Evolutionary conservation across 768 basidiomycete genomes (phyloP).

Genomic region (Porpolomopsis calyptriformis): DNA sequence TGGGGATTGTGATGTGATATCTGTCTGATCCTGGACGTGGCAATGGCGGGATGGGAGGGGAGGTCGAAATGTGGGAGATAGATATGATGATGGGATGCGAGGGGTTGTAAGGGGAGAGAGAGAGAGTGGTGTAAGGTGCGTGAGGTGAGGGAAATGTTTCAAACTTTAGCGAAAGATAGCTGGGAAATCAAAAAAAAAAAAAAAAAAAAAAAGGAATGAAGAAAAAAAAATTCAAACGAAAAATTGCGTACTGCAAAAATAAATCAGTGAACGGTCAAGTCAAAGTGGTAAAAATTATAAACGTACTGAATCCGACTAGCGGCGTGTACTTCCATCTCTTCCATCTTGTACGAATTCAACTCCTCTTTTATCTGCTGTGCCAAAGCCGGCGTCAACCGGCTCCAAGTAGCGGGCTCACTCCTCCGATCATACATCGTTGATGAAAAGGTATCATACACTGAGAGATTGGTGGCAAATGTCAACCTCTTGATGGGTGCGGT

Average conservation of each 20-base stretch:
- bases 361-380: slow-evolving; percentile 98
- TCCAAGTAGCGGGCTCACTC: slow-evolving; percentile 96
- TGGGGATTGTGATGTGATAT: not conserved
- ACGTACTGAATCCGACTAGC: slow-evolving; percentile 84
- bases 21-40: slow-evolving; percentile 1
- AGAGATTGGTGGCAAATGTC: slow-evolving; percentile 84
- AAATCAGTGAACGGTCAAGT: not conserved
- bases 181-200: no score
- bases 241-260: slow-evolving; percentile 10
- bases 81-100: slow-evolving; percentile 1
- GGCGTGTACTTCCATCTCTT: slow-evolving; percentile 98
- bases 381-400: slow-evolving; percentile 84
- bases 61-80: not conserved
- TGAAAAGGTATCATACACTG: slow-evolving; percentile 96
- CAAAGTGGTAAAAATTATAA: not conserved
- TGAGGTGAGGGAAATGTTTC: not conserved
- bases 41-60: not conserved
- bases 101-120: not conserved
- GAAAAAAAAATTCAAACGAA: slow-evolving; percentile 9
- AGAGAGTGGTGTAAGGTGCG: not conserved
- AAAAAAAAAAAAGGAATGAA: no score
- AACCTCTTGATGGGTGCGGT: slow-evolving; percentile 63
- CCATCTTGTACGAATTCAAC: slow-evolving; percentile 97
- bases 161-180: not conserved
- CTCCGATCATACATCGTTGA: slow-evolving; percentile 84